A percentile compares a stretch with the other conserved stretches of the same genome.
These are phyloP conservation scores for Sphaerulina populicola DNA, from an alignment of 2,329 filamentous ascomycete genomes.

Conservation along the genomic window DNA sequence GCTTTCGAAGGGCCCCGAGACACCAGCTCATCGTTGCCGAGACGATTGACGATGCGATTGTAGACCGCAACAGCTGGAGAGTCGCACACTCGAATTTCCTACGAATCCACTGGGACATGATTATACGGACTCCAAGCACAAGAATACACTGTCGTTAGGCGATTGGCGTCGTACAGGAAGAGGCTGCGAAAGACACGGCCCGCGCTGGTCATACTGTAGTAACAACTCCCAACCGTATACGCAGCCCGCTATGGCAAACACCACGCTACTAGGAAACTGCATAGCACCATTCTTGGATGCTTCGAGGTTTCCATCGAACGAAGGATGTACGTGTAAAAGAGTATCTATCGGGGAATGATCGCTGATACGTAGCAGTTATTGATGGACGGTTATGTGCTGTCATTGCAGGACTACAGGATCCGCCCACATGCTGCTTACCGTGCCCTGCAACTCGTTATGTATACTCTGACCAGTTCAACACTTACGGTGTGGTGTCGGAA, in stretches of 20 bases:
- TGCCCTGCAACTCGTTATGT: slow-evolving; percentile 79
- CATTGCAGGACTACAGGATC: slow-evolving; percentile 37
- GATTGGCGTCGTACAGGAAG: no score
- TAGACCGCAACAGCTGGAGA: background rate
- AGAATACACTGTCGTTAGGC: background rate
- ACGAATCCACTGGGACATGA: background rate
- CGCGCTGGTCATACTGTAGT: slow-evolving; percentile 2
- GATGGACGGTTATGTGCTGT: slow-evolving; percentile 51
- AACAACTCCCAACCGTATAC: slow-evolving; percentile 1
- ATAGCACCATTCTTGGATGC: slow-evolving; percentile 62
- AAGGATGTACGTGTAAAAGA: slow-evolving; percentile 55
- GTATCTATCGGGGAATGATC: background rate
- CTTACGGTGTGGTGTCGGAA: slow-evolving; percentile 60
- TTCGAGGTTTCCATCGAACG: slow-evolving; percentile 48
- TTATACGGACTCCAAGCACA: background rate
- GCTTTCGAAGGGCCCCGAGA: background rate
- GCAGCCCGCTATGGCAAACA: slow-evolving; percentile 25
- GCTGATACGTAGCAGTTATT: slow-evolving; percentile 41
- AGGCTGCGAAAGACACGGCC: slow-evolving; percentile 2
- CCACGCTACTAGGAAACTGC: slow-evolving; percentile 47
- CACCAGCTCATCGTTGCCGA: background rate
- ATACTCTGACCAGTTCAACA: slow-evolving; percentile 50
- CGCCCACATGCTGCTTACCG: slow-evolving; percentile 70
- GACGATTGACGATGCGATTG: background rate
- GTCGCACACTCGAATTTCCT: background rate